Base-by-base conservation (phyloP, 495 filamentous ascomycete species). In the Penicillium nucicola region DNA sequence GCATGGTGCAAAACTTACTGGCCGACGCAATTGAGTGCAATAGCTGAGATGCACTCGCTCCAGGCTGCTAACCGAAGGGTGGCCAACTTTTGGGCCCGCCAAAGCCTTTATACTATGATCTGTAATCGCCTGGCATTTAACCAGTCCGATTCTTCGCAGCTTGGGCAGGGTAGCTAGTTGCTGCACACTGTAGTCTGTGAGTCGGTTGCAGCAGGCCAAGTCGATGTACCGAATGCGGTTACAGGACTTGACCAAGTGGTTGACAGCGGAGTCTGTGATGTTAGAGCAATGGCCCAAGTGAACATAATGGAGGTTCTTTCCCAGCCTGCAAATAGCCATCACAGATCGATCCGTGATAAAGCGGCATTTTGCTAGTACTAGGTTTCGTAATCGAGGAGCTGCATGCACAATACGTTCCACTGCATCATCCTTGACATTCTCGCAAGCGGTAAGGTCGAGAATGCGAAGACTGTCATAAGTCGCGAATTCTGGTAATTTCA, bases 11-110 rank as follows among this genome's bases (percentile, higher is more conserved):
- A 13, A 48, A 64, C 87, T 71, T 81, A 96, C 93, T 58, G 77
- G 72, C 42, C 95, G 74, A 1, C 85, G 92, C 49, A 98, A 62
- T 51, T 87, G 80, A 18, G 84, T 83, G 68, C 95, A 99, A 62
- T 99, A 99, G 69, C 92, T 97, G 20, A 99, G 78, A 78, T 99
- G 95, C 9, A 99, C 93, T 45, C 95, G 76, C 70, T 99, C 95
- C 43, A 99, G 70, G 55, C 75, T 75, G 70, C 87, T 78, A 47
- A 83, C 57, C 53, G 72, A 35, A 54, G 76, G 59, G 60, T 84
- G 63, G 22, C 48, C 51, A 25, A 64, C 63, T 51, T 72, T 77
- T 39, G 75, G 81, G 42, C 80, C 81, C 20, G 91, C 88, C 47
- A 99, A 76, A 8, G 90, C 89, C 45, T 84, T 74, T 42, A 99